Base-by-base conservation (phyloP, 495 filamentous ascomycete species). In the Penicillium psychrofluorescens region DNA sequence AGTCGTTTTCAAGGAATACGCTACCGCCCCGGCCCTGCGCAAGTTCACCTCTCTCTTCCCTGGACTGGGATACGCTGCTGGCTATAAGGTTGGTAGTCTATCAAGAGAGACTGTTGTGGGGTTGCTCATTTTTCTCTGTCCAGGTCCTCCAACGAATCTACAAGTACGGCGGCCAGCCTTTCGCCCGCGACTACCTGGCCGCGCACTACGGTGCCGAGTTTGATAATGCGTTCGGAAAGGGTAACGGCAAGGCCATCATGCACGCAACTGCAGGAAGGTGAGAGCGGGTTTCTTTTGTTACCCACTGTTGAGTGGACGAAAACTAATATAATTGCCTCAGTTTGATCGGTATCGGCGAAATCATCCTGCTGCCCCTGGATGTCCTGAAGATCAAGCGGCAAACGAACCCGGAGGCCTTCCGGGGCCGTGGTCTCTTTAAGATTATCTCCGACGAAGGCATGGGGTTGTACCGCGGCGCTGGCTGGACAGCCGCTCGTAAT, bases 321-420 rank as follows among this genome's bases (percentile, higher is more conserved):
- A 22, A 22, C 22, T 22, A 6, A 22, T 22, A 22, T 35, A 11
- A 51, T 27, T 40, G 8, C 30, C 36, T 14, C 48, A 91, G 86
- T 72, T 53, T 99, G 49, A 95, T 97, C 57, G 92, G 92, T 59
- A 91, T 97, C 52, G 94, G 92, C 54, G 92, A 99, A 73, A 92
- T 99, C 51, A 76, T 99, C 47, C 75, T 99, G 4, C 78, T 99
- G 15, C 92, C 92, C 35, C 78, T 99, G 29, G 92, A 99, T 55
- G 92, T 99, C 10, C 75, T 99, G 16, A 99, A 99, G 78, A 99
- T 99, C 75, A 97, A 97, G 77, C 85, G 92, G 53, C 92, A 99
- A 71, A 99, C 92, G 32, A 99, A 99, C 77, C 92, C 92, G 29
- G 92, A 96, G 56, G 90, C 92, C 35, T 99, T 99, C 80, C 78